Base-by-base conservation (phyloP, 805 yeast species). In the Candida wancherniae region DNA sequence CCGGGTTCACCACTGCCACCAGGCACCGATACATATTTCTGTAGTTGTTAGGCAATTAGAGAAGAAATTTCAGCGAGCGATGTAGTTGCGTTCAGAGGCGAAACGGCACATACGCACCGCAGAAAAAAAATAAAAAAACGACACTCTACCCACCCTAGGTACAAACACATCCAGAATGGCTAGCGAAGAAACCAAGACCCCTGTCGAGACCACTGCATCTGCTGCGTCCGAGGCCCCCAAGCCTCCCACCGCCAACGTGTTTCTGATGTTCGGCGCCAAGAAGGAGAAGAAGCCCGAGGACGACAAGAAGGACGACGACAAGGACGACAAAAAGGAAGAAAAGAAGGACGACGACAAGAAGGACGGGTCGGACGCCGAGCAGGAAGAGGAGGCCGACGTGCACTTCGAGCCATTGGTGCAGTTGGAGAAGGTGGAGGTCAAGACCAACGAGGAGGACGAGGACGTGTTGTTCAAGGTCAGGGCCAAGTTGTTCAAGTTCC, bases 391-490 rank as follows among this genome's bases (percentile, higher is more conserved):
- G 43, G 82, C 78, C 34, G 87, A 84, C 50, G 90, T 92, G 41
- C 96, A 92, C 61, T 92, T 92, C 51, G 97, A 90, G 69, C 98
- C 98, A 31, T 69, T 92, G 43, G 97, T 92, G 40, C 84, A 85
- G 63, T 77, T 92, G 49, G 96, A 88, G 65, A 84, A 85, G 63
- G 97, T 92, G 28, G 97, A 92, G 22, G 94, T 90, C 45, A 90
- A 88, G 70, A 87, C 97, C 48, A 84, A 84, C 61, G 96, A 86
- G 63, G 96, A 86, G 63, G 74, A 84, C 43, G 95, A 86, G 66
- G 90, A 83, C 36, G 84, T 77, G 15, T 52, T 80, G 41, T 80
- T 65, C 67, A 92, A 92, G 66, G 85, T 84, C 48, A 76, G 98
- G 58, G 97, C 98, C 47, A 92, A 92, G 67, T 72, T 92, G 56